Evolutionary conservation across 352 stramenopile species (phyloP), one percentile per base, ranked within the genome.

Genomic region (Phytophthora rubi): DNA sequence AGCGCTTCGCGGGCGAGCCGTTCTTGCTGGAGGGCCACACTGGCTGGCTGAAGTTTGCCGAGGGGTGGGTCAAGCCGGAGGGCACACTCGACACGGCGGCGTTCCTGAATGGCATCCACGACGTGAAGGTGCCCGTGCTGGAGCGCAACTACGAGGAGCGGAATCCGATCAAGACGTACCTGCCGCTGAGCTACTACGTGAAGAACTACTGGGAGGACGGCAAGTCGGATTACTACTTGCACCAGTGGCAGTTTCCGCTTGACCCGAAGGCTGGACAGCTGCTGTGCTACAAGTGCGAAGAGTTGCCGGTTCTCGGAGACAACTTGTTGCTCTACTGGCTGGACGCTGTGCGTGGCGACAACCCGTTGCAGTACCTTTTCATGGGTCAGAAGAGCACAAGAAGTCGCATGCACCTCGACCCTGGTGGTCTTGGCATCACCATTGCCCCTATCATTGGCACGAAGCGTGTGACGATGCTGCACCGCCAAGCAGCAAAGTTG

Each of bases 221-320:
- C 55, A 87, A 88, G 49, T 76, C 83, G 18, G 86, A 92, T 48
- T 90, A 97, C 51, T 98, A 98, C 65, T 75, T 98, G 67, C 95
- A 98, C 59, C 95, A 98, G 80, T 98, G 95, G 95, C 95, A 98
- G 70, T 98, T 98, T 74, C 93, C 95, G 6, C 69, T 98, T 63
- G 80, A 77, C 63, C 79, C 82, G 12, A 90, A 89, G 59, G 86
- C 77, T 8, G 75, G 76, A 2, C 96, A 96, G 63, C 59, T 96
- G 48, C 74, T 94, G 21, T 92, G 84, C 65, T 91, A 94, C 75
- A 92, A 92, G 59, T 96, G 89, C 59, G 76, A 97, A 26, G 90
- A 95, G 52, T 82, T 97, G 39, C 78, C 83, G n/a, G 92, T 97
- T 57, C 73, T 98, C 23, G 92, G 92, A 6, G 89, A 98, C 70